A percentile compares a stretch with the other conserved stretches of the same genome.
Evolutionary conservation across 495 filamentous ascomycete genomes (phyloP).

Genomic region (Parmelia sp.): DNA sequence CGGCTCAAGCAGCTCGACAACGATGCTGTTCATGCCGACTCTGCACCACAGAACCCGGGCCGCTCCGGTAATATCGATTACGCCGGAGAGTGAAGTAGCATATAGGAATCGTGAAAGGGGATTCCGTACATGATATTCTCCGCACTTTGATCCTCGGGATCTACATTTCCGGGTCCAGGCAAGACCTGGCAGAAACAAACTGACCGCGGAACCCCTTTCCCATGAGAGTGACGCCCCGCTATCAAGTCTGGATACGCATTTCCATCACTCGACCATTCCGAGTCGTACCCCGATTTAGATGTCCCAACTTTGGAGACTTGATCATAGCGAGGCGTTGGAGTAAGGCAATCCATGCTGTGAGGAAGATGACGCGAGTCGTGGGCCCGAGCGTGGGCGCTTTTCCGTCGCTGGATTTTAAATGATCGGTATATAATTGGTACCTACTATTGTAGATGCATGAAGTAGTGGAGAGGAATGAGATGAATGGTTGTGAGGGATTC

Average conservation of each 20-base stretch:
- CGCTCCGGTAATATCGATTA: slow-evolving; percentile 20
- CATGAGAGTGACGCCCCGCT: neutral
- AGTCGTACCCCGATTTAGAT: neutral
- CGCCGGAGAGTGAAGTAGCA: slow-evolving; percentile 6
- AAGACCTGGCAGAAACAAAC: neutral
- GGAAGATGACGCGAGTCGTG: neutral
- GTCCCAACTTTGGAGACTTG: neutral
- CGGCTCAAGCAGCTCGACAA: slow-evolving; percentile 24
- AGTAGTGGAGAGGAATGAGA: neutral
- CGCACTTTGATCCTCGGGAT: neutral
- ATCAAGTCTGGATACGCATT: neutral
- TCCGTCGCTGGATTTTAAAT: neutral
- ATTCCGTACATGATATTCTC: neutral
- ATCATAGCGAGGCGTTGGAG: neutral
- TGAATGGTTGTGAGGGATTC: neutral
- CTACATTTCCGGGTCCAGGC: neutral
- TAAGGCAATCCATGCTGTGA: neutral
- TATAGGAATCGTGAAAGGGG: slow-evolving; percentile 1
- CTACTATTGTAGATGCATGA: neutral
- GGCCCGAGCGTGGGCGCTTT: neutral
- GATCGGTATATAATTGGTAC: neutral
- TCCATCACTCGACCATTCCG: neutral
- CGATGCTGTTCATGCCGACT: slow-evolving; percentile 25
- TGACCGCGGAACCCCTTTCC: neutral
- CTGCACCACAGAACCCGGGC: slow-evolving; percentile 17